Evolutionary conservation across 2,329 filamentous ascomycete genomes (phyloP).

Genomic region (Trichophyton mentagrophytes): DNA sequence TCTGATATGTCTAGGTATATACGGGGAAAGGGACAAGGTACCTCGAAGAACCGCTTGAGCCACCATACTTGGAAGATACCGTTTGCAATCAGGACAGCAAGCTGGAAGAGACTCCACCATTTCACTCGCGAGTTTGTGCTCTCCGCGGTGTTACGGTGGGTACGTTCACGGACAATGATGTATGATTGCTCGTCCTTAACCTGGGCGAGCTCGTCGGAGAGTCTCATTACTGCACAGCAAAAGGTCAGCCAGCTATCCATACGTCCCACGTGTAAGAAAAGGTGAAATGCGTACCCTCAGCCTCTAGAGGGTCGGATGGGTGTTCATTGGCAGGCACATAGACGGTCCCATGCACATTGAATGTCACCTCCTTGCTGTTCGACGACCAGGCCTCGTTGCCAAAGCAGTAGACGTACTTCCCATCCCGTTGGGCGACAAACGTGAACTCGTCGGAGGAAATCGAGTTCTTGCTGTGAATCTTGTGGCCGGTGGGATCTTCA

Average conservation of each 20-base stretch:
- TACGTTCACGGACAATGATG: constrained; percentile 88
- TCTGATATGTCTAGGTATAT: no score
- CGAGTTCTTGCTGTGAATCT: constrained; percentile 66
- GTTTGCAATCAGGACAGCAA: constrained; percentile 76
- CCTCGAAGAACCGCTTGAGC: constrained; percentile 96
- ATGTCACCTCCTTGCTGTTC: constrained; percentile 93
- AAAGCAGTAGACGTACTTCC: constrained; percentile 93
- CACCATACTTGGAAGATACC: constrained; percentile 99
- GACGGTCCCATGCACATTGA: constrained; percentile 98
- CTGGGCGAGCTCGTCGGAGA: constrained; percentile 75
- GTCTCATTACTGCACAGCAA: constrained; percentile 54
- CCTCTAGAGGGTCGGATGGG: constrained; percentile 75
- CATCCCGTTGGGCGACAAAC: constrained; percentile 73
- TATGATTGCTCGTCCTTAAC: constrained; percentile 98
- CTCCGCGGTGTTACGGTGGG: constrained; percentile 95
- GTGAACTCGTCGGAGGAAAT: constrained; percentile 87
- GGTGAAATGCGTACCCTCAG: constrained; percentile 50
- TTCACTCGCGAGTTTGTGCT: constrained; percentile 96
- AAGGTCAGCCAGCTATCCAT: not conserved
- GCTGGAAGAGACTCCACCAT: constrained; percentile 99
- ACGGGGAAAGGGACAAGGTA: constrained; percentile 25
- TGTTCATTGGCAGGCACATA: constrained; percentile 85
- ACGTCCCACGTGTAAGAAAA: not conserved
- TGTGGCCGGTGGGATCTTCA: constrained; percentile 60
- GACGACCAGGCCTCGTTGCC: constrained; percentile 98